Base-by-base conservation (phyloP, 306 rosid species). In the Begonia fuchsioides region DNA sequence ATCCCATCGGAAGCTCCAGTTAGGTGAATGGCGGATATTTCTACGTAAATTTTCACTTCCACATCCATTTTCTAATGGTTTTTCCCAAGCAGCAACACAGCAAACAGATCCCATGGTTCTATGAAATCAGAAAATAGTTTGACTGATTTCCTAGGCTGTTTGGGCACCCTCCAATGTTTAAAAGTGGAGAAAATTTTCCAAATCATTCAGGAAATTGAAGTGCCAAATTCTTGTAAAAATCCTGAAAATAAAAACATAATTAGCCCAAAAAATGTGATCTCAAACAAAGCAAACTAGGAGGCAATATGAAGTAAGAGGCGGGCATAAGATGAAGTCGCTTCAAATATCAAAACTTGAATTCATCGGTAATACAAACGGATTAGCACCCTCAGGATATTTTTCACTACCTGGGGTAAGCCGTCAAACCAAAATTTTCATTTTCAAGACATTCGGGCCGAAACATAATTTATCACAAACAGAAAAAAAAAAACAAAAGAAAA, bases 41-140 rank as follows among this genome's bases (percentile, higher is more conserved):
- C 45, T 41, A 11, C 14, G 45, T n/a, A 41, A 41, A n/a, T 11
- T 10, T 41, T 41, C 45, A 10, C 45, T n/a, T 41, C 45, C 45
- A 41, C n/a, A 10, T 41, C 45, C 14, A 11, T 41, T 41, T 11
- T 5, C 12, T 11, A n/a, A 0, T 0, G 45, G 0, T 11, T n/a
- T 41, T 7, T 11, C 45, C 45, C 45, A 10, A 11, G 45, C 14
- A 41, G 45, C 45, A 11, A 41, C 45, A 41, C 45, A 41, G 14
- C 45, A 41, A 41, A n/a, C 45, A 10, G 45, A 41, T 11, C 45
- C 45, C 45, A 41, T 41, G 12, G 45, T 41, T 63, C 39, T 26
- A n/a, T 10, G 45, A 10, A 41, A 41, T 41, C 45, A 41, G 45
- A 13, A 41, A 10, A 10, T 3, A 2, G 14, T n/a, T 10, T 41